Base-by-base conservation (phyloP, 2,329 filamentous ascomycete genomes). In the Fusarium sp. region DNA sequence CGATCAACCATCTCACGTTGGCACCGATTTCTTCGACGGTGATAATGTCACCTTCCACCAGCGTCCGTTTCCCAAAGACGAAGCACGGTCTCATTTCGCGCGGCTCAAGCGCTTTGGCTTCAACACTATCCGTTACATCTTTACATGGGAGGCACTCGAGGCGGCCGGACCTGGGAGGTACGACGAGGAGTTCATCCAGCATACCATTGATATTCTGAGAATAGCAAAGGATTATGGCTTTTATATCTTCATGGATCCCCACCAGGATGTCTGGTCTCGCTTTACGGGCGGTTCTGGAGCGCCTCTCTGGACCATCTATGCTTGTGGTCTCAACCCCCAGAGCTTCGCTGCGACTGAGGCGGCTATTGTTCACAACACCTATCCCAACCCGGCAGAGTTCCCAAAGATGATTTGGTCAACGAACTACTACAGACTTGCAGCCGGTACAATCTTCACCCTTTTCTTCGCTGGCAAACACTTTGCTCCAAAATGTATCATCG, bases 341-440 rank as follows among this genome's bases (percentile, higher is more conserved):
- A 88, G 85, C 65, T 97, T 99, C 72, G 87, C 88, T 48, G 88
- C 86, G 19, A 99, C 93, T 12, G 91, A 97, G 77, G 94, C 94
- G 5, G 92, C 95, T 34, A 85, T 98, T 58, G 94, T 99, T 7
- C 95, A 99, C 49, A 99, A 98, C 72, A 96, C 91, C 2, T 97
- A 92, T 73, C 88, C 91, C 9, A 85, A 96, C 19, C 92, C 93
- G 8, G 88, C 88, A 25, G 84, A 89, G 1, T 99, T 94, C 67
- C 95, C 95, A 24, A 98, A 97, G 79, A 99, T 99, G 96, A 94
- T 98, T 55, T 99, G 95, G 95, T 93, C 94, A 13, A 98, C 96
- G 47, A 99, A 99, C 74, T 99, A 99, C 76, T 91, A 88, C 61
- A 87, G 95, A 24, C 82, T 98, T 45, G 93, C 90, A 3, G 91